These are phyloP conservation scores for Backusella morwellensis DNA, from an alignment of 192 early-diverging fungal genomes.

Conservation along the genomic window DNA sequence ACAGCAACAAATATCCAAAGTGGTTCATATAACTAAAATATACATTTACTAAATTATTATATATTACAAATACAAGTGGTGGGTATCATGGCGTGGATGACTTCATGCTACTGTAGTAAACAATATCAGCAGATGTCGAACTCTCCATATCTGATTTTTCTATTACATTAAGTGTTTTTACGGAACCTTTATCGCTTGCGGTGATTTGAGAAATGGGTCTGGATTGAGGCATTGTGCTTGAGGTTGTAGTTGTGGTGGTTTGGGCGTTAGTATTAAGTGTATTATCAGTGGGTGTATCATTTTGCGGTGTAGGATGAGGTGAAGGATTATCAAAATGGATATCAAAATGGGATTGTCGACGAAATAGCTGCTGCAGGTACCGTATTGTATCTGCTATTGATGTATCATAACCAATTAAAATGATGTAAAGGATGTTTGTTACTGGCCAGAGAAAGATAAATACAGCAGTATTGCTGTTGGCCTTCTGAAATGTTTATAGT, in stretches of 20 bases:
- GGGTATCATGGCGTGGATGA: neutral
- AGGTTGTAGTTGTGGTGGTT: neutral
- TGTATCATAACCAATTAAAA: neutral
- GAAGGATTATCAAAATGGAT: neutral
- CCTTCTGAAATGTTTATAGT: neutral
- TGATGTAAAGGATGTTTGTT: neutral
- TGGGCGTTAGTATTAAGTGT: neutral
- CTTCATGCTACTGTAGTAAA: neutral
- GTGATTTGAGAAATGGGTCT: neutral
- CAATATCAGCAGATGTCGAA: neutral
- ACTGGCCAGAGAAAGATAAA: constrained; percentile 1
- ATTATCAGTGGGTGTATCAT: neutral
- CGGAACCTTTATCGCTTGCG: neutral
- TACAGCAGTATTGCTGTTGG: neutral
- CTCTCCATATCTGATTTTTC: neutral
- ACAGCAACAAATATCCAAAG: neutral
- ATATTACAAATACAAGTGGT: neutral
- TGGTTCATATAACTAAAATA: neutral
- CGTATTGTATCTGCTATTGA: neutral
- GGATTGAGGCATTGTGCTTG: neutral
- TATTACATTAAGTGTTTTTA: neutral
- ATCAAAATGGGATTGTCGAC: neutral
- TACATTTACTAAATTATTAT: neutral
- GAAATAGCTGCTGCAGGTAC: neutral
- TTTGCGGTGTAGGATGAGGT: neutral